phyloP scores from a whole-genome alignment of 2,329 filamentous ascomycete genomes.

The Xylaria arbuscula region DNA sequence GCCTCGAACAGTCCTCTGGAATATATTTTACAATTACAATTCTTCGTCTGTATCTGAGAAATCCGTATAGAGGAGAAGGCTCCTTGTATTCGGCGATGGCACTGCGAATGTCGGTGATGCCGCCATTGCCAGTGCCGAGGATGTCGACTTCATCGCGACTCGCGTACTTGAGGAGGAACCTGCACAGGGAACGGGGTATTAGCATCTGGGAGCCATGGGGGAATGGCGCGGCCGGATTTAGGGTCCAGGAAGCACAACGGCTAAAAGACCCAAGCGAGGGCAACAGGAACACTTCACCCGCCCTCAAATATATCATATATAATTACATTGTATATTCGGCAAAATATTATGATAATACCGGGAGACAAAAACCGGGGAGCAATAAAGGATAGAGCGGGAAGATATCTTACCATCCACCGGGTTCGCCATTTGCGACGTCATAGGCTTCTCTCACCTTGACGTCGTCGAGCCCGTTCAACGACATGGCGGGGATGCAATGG shows the following conservation, averaged over 20 bases:
- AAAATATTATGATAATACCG: conserved; percentile 3
- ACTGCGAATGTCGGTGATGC: conserved; percentile 84
- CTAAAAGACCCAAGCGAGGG: conserved; percentile 29
- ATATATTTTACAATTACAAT: conserved; percentile 94
- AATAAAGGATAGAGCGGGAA: conserved; percentile 14
- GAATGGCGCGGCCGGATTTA: background rate
- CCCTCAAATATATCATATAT: background rate
- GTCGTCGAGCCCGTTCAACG: conserved; percentile 93
- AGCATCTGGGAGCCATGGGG: conserved; percentile 30
- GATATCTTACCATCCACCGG: conserved; percentile 87
- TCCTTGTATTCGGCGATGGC: conserved; percentile 83
- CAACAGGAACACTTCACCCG: conserved; percentile 30
- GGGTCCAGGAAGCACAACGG: background rate
- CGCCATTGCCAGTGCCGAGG: conserved; percentile 79
- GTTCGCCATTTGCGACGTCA: conserved; percentile 80
- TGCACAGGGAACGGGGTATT: conserved; percentile 54
- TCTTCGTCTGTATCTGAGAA: conserved; percentile 87
- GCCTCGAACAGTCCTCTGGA: conserved; percentile 87
- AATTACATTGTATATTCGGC: conserved; percentile 15
- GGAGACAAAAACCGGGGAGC: background rate
- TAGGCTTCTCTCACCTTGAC: conserved; percentile 84
- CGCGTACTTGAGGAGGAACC: conserved; percentile 94
- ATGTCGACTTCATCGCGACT: conserved; percentile 89
- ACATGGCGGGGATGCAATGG: conserved; percentile 69
- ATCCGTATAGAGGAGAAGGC: conserved; percentile 88